A percentile compares a stretch with the other conserved stretches of the same genome.
Conservation (phyloP, 1,139 yeast genomes). For the Saccharomyces uvarum region DNA sequence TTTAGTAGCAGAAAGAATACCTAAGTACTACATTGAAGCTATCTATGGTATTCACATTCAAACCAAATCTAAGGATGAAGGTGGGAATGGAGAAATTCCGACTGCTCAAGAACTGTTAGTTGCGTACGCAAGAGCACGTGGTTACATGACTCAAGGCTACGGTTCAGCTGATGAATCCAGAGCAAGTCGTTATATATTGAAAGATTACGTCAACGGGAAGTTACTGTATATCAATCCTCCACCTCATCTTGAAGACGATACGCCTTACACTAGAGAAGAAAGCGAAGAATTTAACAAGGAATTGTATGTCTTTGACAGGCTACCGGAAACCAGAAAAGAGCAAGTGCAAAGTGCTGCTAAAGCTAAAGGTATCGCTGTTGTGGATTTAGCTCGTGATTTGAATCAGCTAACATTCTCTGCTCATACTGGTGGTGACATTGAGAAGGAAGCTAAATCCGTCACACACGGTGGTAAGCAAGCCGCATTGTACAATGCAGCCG, state of each 20-base stretch:
- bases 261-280: slow-evolving; percentile 43
- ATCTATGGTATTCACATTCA: slow-evolving; percentile 87
- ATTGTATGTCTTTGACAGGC: slow-evolving; percentile 53
- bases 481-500: slow-evolving; percentile 66
- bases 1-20: slow-evolving; percentile 79
- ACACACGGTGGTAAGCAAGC: slow-evolving; percentile 77
- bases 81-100: slow-evolving; percentile 60
- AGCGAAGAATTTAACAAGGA: slow-evolving; percentile 64
- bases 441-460: slow-evolving; percentile 36
- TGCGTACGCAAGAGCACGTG: slow-evolving; percentile 94
- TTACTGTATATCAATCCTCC: slow-evolving; percentile 83
- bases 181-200: slow-evolving; percentile 85
- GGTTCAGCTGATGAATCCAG: slow-evolving; percentile 96
- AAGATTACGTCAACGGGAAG: slow-evolving; percentile 92
- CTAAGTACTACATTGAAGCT: slow-evolving; percentile 83
- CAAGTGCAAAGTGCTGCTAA: slow-evolving; percentile 61
- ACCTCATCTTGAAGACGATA: slow-evolving; percentile 48
- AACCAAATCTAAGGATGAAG: slow-evolving; percentile 67
- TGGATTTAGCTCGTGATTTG: slow-evolving; percentile 65
- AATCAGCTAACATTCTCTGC: slow-evolving; percentile 69
- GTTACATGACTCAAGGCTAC: slow-evolving; percentile 94
- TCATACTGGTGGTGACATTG: slow-evolving; percentile 50
- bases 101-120: slow-evolving; percentile 82
- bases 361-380: slow-evolving; percentile 46
- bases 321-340: slow-evolving; percentile 65